Conservation (phyloP, 1,284 basidiomycete genomes). For the Ceratobasidium sp. region DNA sequence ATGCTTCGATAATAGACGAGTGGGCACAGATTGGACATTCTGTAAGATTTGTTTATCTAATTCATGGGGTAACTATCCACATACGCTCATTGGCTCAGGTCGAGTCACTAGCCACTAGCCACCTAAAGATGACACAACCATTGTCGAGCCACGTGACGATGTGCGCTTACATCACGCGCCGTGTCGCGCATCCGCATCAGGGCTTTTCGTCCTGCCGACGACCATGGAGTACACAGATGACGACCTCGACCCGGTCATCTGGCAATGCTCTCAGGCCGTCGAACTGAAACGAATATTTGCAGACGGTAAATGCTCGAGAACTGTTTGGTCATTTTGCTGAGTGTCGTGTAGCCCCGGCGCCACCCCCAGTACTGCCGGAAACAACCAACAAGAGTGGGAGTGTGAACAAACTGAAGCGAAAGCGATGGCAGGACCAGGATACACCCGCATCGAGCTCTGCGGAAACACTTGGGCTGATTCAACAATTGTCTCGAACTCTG, state of each 20-base stretch:
- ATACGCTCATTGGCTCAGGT: too few relatives aligned
- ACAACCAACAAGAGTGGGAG: neutral
- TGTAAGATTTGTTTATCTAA: too few relatives aligned
- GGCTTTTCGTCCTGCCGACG: neutral
- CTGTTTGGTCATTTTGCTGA: neutral
- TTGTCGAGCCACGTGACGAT: slow-evolving; percentile 2
- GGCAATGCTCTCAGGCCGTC: slow-evolving; percentile 12
- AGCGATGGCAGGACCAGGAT: neutral
- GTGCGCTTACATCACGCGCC: neutral
- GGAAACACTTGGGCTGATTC: neutral
- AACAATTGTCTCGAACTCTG: slow-evolving; percentile 7
- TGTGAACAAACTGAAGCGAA: slow-evolving; percentile 7
- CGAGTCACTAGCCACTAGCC: neutral
- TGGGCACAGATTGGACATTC: too few relatives aligned
- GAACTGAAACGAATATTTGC: slow-evolving; percentile 3
- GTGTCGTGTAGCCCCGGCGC: neutral
- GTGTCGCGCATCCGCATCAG: slow-evolving; percentile 30
- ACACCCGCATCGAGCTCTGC: neutral
- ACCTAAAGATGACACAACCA: neutral
- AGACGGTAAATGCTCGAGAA: slow-evolving; percentile 16
- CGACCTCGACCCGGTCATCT: slow-evolving; percentile 14
- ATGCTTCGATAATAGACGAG: too few relatives aligned
- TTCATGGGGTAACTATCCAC: too few relatives aligned
- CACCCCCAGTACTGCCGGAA: neutral
- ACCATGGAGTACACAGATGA: slow-evolving; percentile 17